Conservation (phyloP, 495 filamentous ascomycete species). For the Penicillium bialowiezense region DNA sequence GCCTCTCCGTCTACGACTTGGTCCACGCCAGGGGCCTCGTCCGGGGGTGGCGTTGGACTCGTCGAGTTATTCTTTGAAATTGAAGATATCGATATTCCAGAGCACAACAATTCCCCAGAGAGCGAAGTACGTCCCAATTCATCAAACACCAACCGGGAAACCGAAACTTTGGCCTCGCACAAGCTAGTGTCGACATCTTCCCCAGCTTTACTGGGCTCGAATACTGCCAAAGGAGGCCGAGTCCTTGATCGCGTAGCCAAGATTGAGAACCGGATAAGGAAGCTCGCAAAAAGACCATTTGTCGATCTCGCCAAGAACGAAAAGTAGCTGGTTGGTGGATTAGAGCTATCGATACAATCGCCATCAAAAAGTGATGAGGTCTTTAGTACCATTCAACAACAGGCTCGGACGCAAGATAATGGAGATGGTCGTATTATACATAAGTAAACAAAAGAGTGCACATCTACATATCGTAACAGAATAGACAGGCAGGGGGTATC, state of each 20-base stretch:
- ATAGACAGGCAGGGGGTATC: conserved; percentile 3
- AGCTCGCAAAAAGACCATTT: background rate
- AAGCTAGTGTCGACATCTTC: background rate
- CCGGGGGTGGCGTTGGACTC: too few relatives aligned
- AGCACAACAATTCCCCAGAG: too few relatives aligned
- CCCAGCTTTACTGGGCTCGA: background rate
- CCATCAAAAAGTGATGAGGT: too few relatives aligned
- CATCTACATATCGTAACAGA: conserved; percentile 15
- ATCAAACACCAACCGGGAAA: too few relatives aligned
- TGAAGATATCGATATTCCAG: too few relatives aligned
- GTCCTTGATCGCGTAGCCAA: background rate
- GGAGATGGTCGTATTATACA: conserved; percentile 7
- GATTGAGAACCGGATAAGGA: background rate
- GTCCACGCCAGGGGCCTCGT: too few relatives aligned
- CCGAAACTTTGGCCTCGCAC: too few relatives aligned
- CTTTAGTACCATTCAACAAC: too few relatives aligned
- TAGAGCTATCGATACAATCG: too few relatives aligned
- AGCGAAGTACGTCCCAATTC: too few relatives aligned
- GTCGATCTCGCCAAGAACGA: background rate
- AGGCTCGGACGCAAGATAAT: background rate
- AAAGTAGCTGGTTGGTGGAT: background rate
- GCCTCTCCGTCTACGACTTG: background rate
- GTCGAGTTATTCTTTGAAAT: too few relatives aligned
- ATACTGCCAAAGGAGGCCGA: background rate
- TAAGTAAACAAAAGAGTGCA: conserved; percentile 1